phyloP scores from a whole-genome alignment of 2,329 filamentous ascomycete genomes.

The Arthrobotrys sphaeroides region DNA sequence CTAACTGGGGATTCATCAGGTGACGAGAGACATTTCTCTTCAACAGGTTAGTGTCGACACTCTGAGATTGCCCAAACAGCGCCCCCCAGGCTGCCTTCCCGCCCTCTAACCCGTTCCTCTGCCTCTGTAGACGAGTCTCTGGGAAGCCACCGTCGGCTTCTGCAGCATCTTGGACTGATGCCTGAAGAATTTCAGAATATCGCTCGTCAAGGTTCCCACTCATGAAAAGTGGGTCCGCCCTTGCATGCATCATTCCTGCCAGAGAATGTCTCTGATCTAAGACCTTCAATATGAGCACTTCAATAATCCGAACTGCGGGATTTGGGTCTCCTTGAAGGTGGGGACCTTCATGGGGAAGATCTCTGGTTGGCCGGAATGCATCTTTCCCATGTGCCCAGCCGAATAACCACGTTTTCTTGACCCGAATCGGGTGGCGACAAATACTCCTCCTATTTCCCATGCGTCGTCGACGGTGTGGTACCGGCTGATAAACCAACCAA shows the following conservation, averaged over 20 bases:
- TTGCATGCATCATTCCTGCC: constrained; percentile 53
- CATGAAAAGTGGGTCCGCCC: constrained; percentile 33
- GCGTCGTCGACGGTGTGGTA: constrained; percentile 17
- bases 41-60: constrained; percentile 32
- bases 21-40: constrained; percentile 38
- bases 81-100: constrained; percentile 44
- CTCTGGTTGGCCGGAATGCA: constrained; percentile 28
- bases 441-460: constrained; percentile 20
- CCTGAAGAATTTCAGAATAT: constrained; percentile 43
- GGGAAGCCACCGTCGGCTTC: constrained; percentile 52
- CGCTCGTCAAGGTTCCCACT: constrained; percentile 23
- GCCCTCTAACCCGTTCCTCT: constrained; percentile 10
- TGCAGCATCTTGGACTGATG: constrained; percentile 43
- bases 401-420: constrained; percentile 47
- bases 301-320: constrained; percentile 49
- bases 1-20: constrained; percentile 13
- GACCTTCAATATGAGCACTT: constrained; percentile 31
- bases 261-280: constrained; percentile 53
- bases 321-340: constrained; percentile 25
- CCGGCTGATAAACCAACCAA: constrained; percentile 17
- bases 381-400: constrained; percentile 38
- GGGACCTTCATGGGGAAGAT: constrained; percentile 30
- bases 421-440: constrained; percentile 36
- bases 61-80: constrained; percentile 43
- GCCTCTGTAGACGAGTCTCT: constrained; percentile 39